Evolutionary conservation across 441 rosid genomes (phyloP), one percentile per base, ranked within the genome.

Genomic region (Rhodomyrtus psidioides): DNA sequence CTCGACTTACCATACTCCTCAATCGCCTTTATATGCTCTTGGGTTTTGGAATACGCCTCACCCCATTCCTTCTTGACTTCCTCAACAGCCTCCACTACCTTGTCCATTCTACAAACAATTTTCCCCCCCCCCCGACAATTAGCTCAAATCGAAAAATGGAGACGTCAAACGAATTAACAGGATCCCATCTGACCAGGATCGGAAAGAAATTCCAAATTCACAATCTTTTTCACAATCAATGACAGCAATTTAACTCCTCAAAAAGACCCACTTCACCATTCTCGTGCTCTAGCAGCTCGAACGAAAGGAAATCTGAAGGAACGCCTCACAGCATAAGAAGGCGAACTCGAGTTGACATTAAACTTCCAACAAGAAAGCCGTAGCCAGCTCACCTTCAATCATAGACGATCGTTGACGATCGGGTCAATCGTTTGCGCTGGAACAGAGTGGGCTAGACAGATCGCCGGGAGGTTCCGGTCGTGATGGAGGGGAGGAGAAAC

Each of bases 51-150:
- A 85, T 91, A 92, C 0, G 93, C 93, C 5, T 96, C 96, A 3
- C 92, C 94, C 99, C 99, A 95, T 85, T 95, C 96, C 86, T 94
- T 94, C 94, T 95, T 97, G 82, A 91, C 92, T 89, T 92, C 95
- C 94, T 94, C 95, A 86, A 96, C 97, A 85, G 94, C 95, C 82
- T 94, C 95, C 81, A 88, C 96, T 21, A 95, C 95, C 91, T 93
- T 90, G 84, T 95, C 99, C 98, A 96, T 96, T 30, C 79, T 65
- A 65, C 1, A 2, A 65, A 34, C n/a, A 65, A 65, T 19, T 65
- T n/a, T n/a, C n/a, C n/a, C 0, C 21, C 2, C 4, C 76, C 26
- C 1, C 15, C 19, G 46, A 34, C 5, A 65, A 65, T 65, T 42
- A 34, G 49, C 49, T 65, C 46, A 34, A 65, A 34, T 9, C 0